Base-by-base conservation (phyloP, 257 asterid species). In the Orobanche coerulescens region DNA sequence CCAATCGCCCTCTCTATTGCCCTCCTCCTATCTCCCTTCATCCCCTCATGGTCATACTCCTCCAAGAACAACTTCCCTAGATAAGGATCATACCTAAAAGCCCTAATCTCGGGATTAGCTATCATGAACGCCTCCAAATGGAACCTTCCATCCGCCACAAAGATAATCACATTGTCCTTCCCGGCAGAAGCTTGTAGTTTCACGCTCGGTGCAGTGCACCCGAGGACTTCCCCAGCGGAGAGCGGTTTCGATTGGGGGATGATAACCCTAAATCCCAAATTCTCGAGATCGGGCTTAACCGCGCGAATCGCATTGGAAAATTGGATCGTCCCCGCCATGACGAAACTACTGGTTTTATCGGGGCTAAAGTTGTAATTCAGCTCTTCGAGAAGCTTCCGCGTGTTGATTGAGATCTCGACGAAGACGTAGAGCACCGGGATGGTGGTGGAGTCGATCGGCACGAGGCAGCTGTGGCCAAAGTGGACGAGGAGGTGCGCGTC, bases 81-180 rank as follows among this genome's bases (percentile, higher is more conserved):
- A 64, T 76, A 89, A 1, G 98, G 95, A 75, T 93, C 98, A 60
- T 75, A 93, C 43, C 97, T 72, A 43, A 88, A 86, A 1, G 98
- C 68, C 69, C 43, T 81, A 23, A 89, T 62, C 50, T 75, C 79
- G 0, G 98, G 97, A 74, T 93, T 93, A 0, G 98, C 98, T 52
- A 93, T 93, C 98, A 93, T 93, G 57, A 93, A 86, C 2, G 98
- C 98, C 75, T 93, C 96, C 65, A 86, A 69, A 84, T 92, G 98
- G 69, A 92, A 92, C 71, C 97, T 85, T 49, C 98, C 97, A 71
- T 92, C 98, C 8, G 94, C 95, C 43, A 86, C 95, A 58, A 92
- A 92, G 49, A 92, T 80, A 37, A 91, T 80, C 40, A 83, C 84
- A 50, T 78, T 73, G 6, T 76, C 78, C 24, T 76, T 81, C 0